Percentiles rank a stretch among this genome's conserved stretches.
These are phyloP conservation scores for Spathaspora sp. DNA, from an alignment of 805 yeast genomes.

Conservation along the genomic window DNA sequence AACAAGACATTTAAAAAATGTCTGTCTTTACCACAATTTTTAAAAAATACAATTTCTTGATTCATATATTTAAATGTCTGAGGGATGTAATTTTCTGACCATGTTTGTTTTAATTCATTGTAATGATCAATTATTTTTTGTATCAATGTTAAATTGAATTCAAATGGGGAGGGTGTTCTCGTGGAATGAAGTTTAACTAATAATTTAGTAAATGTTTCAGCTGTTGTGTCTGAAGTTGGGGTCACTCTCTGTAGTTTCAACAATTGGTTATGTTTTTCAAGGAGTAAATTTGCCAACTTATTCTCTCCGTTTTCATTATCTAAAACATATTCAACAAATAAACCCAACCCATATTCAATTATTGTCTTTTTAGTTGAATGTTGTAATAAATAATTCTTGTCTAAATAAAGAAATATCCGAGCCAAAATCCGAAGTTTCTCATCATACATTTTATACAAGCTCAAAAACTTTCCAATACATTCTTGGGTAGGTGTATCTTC, in stretches of 20 bases:
- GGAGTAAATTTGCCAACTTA: conserved; percentile 2
- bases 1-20: conserved; percentile 16
- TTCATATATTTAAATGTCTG: conserved; percentile 11
- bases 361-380: conserved; percentile 28
- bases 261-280: conserved; percentile 10
- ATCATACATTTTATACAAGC: conserved; percentile 20
- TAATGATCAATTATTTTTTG: conserved; percentile 14
- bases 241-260: conserved; percentile 8
- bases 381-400: conserved; percentile 29
- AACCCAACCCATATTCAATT: conserved; percentile 18
- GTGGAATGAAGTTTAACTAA: conserved; percentile 18
- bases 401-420: conserved; percentile 33
- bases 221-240: conserved; percentile 1
- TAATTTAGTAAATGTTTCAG: conserved; percentile 13
- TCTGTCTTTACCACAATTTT: conserved; percentile 14
- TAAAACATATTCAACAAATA: conserved; percentile 10
- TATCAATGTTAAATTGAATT: conserved; percentile 11
- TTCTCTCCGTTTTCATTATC: not conserved
- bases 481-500: not conserved
- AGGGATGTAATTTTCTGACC: conserved; percentile 17
- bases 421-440: conserved; percentile 18
- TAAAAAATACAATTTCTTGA: conserved; percentile 17
- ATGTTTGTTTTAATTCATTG: conserved; percentile 10
- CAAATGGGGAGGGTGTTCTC: conserved; percentile 7
- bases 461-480: conserved; percentile 9